Evolutionary conservation across 306 rosid species (phyloP).

Genomic region (Arachis hypogaea): DNA sequence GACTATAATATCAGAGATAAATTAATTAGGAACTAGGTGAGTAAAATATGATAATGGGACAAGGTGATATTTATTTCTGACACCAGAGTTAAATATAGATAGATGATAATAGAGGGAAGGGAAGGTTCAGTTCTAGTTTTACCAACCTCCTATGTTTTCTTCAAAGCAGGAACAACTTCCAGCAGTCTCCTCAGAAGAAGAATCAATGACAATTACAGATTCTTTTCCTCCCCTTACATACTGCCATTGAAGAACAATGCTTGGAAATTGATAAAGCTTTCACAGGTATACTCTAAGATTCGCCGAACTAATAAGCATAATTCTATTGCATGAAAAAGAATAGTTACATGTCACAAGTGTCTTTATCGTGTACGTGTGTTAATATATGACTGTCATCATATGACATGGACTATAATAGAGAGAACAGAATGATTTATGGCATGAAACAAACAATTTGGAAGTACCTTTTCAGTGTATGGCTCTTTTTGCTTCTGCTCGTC

Average conservation of each 20-base stretch:
- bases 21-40: background rate
- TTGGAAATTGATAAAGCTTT: background rate
- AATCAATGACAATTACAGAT: background rate
- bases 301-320: background rate
- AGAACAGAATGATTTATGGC: background rate
- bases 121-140: background rate
- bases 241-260: background rate
- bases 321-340: background rate
- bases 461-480: slow-evolving; percentile 1
- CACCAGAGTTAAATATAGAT: background rate
- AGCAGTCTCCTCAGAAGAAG: background rate
- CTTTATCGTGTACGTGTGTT: background rate
- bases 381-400: background rate
- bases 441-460: background rate
- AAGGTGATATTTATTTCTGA: background rate
- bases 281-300: background rate
- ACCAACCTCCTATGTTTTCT: background rate
- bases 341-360: background rate
- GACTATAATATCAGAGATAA: background rate
- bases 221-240: background rate
- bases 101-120: background rate
- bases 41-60: background rate
- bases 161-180: background rate
- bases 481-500: background rate
- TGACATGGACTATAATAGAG: background rate